Percentiles rank a stretch among this genome's conserved stretches.
Conservation (phyloP, 2,329 filamentous ascomycete species). For the Hypomyces rosellus region DNA sequence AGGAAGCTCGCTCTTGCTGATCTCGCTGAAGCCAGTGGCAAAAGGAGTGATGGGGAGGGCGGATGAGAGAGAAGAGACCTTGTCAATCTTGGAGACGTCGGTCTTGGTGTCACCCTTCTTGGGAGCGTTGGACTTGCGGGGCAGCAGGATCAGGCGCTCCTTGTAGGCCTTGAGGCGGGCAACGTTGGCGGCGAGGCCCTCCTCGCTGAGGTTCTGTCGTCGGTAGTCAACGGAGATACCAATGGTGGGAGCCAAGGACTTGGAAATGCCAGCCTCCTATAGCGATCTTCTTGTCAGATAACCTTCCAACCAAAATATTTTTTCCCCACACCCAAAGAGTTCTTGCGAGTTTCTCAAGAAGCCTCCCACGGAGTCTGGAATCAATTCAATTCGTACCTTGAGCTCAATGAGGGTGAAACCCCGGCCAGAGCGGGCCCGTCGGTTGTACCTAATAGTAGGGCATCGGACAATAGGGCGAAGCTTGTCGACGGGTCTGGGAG, state of each 20-base stretch:
- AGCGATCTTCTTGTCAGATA: slow-evolving; percentile 26
- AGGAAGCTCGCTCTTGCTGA: slow-evolving; percentile 78
- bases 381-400: slow-evolving; percentile 65
- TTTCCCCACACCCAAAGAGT: background rate
- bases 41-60: slow-evolving; percentile 68
- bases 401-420: slow-evolving; percentile 97
- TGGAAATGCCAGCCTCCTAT: slow-evolving; percentile 90
- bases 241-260: slow-evolving; percentile 90
- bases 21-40: slow-evolving; percentile 59
- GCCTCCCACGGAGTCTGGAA: background rate
- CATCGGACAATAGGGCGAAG: slow-evolving; percentile 94
- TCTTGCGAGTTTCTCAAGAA: background rate
- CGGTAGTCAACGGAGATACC: slow-evolving; percentile 95
- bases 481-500: slow-evolving; percentile 95
- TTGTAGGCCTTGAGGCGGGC: slow-evolving; percentile 97
- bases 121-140: slow-evolving; percentile 85
- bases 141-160: slow-evolving; percentile 94
- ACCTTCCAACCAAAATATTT: background rate
- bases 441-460: slow-evolving; percentile 99
- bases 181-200: slow-evolving; percentile 91
- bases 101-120: slow-evolving; percentile 92
- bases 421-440: slow-evolving; percentile 89
- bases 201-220: slow-evolving; percentile 94
- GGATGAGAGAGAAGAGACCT: slow-evolving; percentile 40
- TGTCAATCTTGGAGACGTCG: slow-evolving; percentile 63